phyloP scores from a whole-genome alignment of 2,329 filamentous ascomycete species.

The Neofusicoccum sp. region DNA sequence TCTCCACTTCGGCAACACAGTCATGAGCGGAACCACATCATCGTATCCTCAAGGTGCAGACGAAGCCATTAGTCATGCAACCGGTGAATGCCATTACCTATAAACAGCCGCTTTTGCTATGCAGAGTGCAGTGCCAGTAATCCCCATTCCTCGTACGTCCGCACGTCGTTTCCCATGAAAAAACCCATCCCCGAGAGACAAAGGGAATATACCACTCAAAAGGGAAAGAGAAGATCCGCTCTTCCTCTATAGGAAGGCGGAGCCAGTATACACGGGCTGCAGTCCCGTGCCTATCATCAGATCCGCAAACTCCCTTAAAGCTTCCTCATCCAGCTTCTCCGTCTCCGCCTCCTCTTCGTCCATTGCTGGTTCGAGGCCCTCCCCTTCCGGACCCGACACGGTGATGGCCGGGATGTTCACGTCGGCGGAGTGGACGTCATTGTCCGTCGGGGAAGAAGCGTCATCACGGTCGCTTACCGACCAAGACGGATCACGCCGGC shows the following conservation, averaged over 20 bases:
- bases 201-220: too few species aligned
- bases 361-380: neutral
- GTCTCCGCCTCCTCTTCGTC: neutral
- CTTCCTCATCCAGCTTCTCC: neutral
- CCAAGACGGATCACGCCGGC: slow-evolving; percentile 87
- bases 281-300: slow-evolving; percentile 1
- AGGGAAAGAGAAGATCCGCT: neutral
- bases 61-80: neutral
- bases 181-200: neutral
- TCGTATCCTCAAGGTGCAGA: neutral
- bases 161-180: neutral
- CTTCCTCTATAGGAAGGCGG: neutral
- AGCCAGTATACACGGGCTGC: neutral
- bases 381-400: slow-evolving; percentile 2
- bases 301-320: slow-evolving; percentile 1
- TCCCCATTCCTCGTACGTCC: neutral
- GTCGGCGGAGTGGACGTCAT: neutral
- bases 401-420: neutral
- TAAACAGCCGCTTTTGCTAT: slow-evolving; percentile 7
- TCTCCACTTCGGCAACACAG: too few species aligned
- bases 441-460: neutral
- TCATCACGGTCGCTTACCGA: slow-evolving; percentile 33
- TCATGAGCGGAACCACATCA: neutral
- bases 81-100: slow-evolving; percentile 9
- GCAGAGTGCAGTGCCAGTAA: neutral